A percentile compares a stretch with the other conserved stretches of the same genome.
Evolutionary conservation across 208 protist species (phyloP).

Genomic region (Tritrichomonas musculus): DNA sequence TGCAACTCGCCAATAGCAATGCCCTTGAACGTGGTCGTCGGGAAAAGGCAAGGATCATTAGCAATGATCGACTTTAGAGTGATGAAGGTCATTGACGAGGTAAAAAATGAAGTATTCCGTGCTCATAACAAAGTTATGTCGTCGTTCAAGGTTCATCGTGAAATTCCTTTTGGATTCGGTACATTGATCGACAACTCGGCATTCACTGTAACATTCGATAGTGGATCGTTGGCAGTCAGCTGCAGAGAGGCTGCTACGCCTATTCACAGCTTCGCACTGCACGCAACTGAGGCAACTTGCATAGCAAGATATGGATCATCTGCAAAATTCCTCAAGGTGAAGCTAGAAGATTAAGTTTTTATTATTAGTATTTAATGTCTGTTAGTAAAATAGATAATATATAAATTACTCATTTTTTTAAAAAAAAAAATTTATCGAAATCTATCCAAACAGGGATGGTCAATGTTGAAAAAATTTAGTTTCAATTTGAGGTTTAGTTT

Average conservation of each 20-base stretch:
- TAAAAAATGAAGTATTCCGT: too few relatives aligned
- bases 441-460: too few relatives aligned
- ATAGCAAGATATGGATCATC: background rate
- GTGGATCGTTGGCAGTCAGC: too few relatives aligned
- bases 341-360: too few relatives aligned
- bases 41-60: background rate
- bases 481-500: too few relatives aligned
- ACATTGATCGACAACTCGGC: background rate
- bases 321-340: too few relatives aligned
- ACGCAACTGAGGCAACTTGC: background rate
- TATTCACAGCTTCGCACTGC: background rate
- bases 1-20: background rate
- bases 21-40: background rate
- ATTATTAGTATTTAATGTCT: too few relatives aligned
- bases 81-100: too few relatives aligned
- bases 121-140: background rate
- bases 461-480: too few relatives aligned
- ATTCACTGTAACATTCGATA: background rate
- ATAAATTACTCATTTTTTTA: too few relatives aligned
- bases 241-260: background rate
- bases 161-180: background rate
- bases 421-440: too few relatives aligned
- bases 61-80: background rate
- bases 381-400: too few relatives aligned
- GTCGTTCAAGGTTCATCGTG: background rate